Evolutionary conservation across 495 filamentous ascomycete species (phyloP), one percentile per base, ranked within the genome.

Genomic region (Viridothelium virens): DNA sequence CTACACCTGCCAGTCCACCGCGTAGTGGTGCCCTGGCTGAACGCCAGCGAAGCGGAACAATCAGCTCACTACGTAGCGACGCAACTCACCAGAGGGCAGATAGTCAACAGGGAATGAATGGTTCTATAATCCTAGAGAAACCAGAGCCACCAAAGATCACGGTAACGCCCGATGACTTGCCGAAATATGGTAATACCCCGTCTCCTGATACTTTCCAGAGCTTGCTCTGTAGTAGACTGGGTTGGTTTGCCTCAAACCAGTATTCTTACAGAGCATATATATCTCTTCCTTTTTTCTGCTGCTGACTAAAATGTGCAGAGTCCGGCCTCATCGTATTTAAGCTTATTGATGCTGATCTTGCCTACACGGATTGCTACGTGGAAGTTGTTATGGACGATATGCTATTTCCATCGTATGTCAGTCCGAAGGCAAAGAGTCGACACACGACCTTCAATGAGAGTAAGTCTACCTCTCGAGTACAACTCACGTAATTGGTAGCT

Each of bases 321-420:
- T 93, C 91, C 63, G 94, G 94, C 47, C 84, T 99, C 62, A 81
- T 99, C 64, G 89, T 97, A 56, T 97, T 97, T 84, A 92, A 91
- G 72, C 83, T 99, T 66, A 87, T 96, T 71, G 91, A 97, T 67
- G 91, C 86, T 37, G 85, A 95, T 48, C 80, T 97, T 67, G 82
- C 88, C 16, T 87, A 89, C 65, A 85, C 80, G 59, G 84, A 91
- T 70, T 87, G 86, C 33, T 86, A 90, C 70, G 78, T 99, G 41
- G 92, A 99, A 72, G 86, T 97, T 25, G 73, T 95, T 56, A 92
- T 97, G 77, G 94, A 99, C 76, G 94, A 99, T 71, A 91, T 92
- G 83, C 83, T 89, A 56, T 97, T 93, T 82, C 90, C 94, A 1
- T 87, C 91, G 2, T 97, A 95, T 72, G 79, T 80, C n/a, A 91